Conservation (phyloP, 768 basidiomycete species). For the Goffeauzyma gilvescens region DNA sequence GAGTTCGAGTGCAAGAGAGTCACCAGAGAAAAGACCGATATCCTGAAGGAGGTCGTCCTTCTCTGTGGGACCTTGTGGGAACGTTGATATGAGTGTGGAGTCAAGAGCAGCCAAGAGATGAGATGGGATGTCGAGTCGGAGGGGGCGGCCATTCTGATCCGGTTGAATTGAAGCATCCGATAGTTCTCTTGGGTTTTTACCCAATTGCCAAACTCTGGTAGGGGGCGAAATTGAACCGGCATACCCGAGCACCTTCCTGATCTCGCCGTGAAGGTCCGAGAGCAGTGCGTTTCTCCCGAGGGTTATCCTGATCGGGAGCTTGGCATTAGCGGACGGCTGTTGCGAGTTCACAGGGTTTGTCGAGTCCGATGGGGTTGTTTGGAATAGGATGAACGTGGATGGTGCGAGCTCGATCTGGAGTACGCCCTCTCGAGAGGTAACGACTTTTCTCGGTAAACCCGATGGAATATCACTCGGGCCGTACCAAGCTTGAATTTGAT, state of each 20-base stretch:
- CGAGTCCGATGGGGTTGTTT: constrained; percentile 29
- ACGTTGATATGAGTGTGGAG: not conserved
- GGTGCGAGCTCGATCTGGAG: constrained; percentile 54
- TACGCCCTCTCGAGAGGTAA: constrained; percentile 42
- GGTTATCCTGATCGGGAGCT: not conserved
- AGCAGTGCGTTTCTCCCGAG: not conserved
- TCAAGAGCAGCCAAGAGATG: constrained; percentile 7
- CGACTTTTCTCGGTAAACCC: constrained; percentile 46
- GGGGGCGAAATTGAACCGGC: not conserved
- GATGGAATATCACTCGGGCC: constrained; percentile 1
- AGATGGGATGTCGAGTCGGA: too few relatives aligned
- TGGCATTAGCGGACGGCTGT: not conserved
- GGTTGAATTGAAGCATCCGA: not conserved
- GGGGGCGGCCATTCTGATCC: constrained; percentile 7
- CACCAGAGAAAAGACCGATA: constrained; percentile 29
- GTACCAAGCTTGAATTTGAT: constrained; percentile 11
- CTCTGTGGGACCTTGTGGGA: constrained; percentile 11
- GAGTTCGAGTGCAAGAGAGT: constrained; percentile 18
- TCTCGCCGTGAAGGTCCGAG: not conserved
- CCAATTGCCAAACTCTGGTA: constrained; percentile 1
- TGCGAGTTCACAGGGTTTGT: constrained; percentile 34
- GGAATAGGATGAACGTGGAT: constrained; percentile 43
- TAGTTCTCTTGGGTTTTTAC: not conserved
- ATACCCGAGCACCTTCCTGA: constrained; percentile 4
- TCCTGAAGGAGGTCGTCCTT: constrained; percentile 14